A percentile compares a stretch with the other conserved stretches of the same genome.
phyloP scores from a whole-genome alignment of 257 asterid species.

The Verbascum thapsus region DNA sequence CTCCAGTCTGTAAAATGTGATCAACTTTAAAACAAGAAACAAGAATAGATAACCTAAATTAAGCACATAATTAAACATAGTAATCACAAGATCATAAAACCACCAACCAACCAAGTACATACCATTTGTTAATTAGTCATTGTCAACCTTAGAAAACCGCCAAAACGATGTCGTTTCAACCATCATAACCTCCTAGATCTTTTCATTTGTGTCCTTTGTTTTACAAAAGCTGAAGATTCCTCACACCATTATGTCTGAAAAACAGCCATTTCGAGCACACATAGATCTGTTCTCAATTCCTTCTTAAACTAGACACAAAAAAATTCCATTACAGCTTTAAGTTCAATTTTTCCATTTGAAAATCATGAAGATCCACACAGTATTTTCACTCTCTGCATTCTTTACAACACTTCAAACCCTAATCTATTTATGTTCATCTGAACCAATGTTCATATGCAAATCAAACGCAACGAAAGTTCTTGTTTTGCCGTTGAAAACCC shows the following conservation, averaged over 20 bases:
- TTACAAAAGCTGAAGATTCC: conserved; percentile 26
- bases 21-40: no score
- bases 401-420: conserved; percentile 21
- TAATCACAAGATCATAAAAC: neutral
- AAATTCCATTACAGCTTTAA: neutral
- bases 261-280: no score
- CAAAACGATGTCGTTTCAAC: conserved; percentile 34
- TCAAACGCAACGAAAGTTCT: conserved; percentile 31
- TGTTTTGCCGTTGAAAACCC: conserved; percentile 62
- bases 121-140: conserved; percentile 5
- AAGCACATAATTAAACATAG: no score
- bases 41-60: no score
- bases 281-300: conserved; percentile 17
- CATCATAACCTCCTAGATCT: conserved; percentile 14
- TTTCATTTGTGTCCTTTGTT: conserved; percentile 6
- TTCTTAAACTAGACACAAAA: neutral
- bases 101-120: conserved; percentile 16
- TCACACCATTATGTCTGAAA: conserved; percentile 32
- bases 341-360: neutral
- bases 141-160: conserved; percentile 27
- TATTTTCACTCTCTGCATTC: conserved; percentile 20
- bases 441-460: conserved; percentile 30
- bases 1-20: no score
- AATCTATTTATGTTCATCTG: conserved; percentile 23
- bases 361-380: conserved; percentile 29